phyloP scores from a whole-genome alignment of 768 basidiomycete species.

The Cystobasidium tubakii region DNA sequence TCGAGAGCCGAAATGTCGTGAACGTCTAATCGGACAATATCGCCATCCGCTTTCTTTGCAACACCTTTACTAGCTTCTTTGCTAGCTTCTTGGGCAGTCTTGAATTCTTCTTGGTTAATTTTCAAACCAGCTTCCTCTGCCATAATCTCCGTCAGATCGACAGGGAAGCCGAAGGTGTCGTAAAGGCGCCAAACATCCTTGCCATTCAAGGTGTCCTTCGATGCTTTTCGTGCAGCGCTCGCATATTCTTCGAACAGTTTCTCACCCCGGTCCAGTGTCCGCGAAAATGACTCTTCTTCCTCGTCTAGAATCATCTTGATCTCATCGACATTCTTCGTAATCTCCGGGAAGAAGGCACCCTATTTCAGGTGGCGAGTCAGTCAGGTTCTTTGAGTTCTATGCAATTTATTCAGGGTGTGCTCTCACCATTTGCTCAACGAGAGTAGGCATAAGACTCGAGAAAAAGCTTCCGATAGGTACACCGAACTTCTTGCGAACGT shows the following conservation, averaged over 20 bases:
- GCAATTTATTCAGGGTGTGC: background rate
- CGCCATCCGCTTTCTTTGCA: slow-evolving; percentile 61
- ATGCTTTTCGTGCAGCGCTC: slow-evolving; percentile 59
- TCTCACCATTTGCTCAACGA: slow-evolving; percentile 79
- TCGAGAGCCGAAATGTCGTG: slow-evolving; percentile 86
- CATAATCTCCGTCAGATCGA: slow-evolving; percentile 92
- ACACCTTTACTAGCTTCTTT: slow-evolving; percentile 86
- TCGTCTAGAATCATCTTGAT: slow-evolving; percentile 94
- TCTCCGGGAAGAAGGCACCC: slow-evolving; percentile 87
- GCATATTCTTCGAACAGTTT: slow-evolving; percentile 88
- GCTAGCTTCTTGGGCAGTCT: slow-evolving; percentile 75
- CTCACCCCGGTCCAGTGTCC: slow-evolving; percentile 95
- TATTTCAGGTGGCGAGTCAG: slow-evolving; percentile 47
- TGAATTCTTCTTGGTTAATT: slow-evolving; percentile 83
- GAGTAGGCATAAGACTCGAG: slow-evolving; percentile 79
- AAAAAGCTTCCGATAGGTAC: slow-evolving; percentile 83
- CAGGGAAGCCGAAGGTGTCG: slow-evolving; percentile 97
- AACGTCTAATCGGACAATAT: slow-evolving; percentile 77
- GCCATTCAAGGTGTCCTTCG: slow-evolving; percentile 66
- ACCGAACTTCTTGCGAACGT: slow-evolving; percentile 88
- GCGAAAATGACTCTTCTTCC: slow-evolving; percentile 93
- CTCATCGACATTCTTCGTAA: slow-evolving; percentile 70
- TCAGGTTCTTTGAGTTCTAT: background rate
- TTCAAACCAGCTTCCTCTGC: slow-evolving; percentile 81
- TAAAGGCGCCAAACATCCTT: slow-evolving; percentile 95